Evolutionary conservation across 192 early-diverging fungal species (phyloP).

Genomic region (Spizellomyces sp.): DNA sequence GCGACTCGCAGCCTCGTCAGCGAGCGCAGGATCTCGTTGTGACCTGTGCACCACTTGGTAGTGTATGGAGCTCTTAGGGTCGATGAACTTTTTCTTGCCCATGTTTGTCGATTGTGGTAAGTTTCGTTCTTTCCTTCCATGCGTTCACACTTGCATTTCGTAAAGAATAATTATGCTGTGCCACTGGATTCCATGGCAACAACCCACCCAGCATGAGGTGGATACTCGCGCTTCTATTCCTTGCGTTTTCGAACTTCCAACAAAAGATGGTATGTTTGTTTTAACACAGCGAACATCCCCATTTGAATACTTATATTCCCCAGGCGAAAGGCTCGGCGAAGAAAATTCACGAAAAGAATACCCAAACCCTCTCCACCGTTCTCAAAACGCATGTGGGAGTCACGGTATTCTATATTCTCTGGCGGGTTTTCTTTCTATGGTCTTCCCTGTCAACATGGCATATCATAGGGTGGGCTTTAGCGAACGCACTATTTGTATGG

Average conservation of each 20-base stretch:
- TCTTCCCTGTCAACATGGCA: constrained; percentile 47
- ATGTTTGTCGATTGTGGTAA: background rate
- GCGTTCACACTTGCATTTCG: too few species aligned
- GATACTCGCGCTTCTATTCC: too few species aligned
- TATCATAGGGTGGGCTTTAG: constrained; percentile 43
- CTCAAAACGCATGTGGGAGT: constrained; percentile 54
- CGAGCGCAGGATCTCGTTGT: constrained; percentile 88
- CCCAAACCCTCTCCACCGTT: constrained; percentile 53
- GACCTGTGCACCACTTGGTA: constrained; percentile 95
- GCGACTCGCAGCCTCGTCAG: constrained; percentile 74
- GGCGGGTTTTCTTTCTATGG: constrained; percentile 58
- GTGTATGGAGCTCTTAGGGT: constrained; percentile 79
- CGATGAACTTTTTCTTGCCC: constrained; percentile 78
- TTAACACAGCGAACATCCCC: too few species aligned
- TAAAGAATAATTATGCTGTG: too few species aligned
- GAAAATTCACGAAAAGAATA: constrained; percentile 61
- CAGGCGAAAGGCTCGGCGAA: constrained; percentile 71
- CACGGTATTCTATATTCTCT: constrained; percentile 59
- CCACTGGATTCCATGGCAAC: too few species aligned
- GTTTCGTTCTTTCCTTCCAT: too few species aligned
- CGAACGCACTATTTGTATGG: constrained; percentile 49
- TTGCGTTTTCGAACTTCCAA: too few species aligned
- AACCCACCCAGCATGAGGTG: too few species aligned
- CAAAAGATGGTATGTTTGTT: too few species aligned
- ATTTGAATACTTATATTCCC: constrained; percentile 7